Evolutionary conservation across 345 rosid species (phyloP).

Genomic region (Gossypium raimondii): DNA sequence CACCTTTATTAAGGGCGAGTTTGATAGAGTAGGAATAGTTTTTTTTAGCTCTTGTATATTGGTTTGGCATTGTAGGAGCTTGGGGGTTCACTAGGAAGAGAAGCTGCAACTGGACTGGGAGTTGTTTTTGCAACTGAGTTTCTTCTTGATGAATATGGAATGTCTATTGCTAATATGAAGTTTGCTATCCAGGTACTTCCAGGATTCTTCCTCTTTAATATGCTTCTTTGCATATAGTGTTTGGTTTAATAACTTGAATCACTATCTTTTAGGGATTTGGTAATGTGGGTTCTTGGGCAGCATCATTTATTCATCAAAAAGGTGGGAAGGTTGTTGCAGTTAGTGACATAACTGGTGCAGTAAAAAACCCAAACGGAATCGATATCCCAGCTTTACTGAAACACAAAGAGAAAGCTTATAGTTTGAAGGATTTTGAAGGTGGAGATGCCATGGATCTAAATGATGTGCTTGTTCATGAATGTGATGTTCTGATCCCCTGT

Average conservation of each 20-base stretch:
- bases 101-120: slow-evolving; percentile 48
- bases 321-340: slow-evolving; percentile 63
- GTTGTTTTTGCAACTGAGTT: slow-evolving; percentile 42
- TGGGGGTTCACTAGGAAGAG: slow-evolving; percentile 55
- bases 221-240: neutral
- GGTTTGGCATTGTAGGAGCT: slow-evolving; percentile 34
- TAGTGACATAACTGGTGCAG: slow-evolving; percentile 63
- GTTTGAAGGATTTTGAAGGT: slow-evolving; percentile 44
- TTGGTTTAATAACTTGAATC: neutral
- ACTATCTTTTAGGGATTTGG: slow-evolving; percentile 49
- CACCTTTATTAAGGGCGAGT: neutral
- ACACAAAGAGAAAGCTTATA: slow-evolving; percentile 42
- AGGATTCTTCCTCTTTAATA: neutral
- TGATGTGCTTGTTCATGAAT: slow-evolving; percentile 47
- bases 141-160: slow-evolving; percentile 36
- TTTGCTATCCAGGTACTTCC: slow-evolving; percentile 16
- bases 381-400: slow-evolving; percentile 37
- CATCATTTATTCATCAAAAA: slow-evolving; percentile 51
- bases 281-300: slow-evolving; percentile 71
- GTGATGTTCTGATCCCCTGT: slow-evolving; percentile 9
- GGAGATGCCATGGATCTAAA: slow-evolving; percentile 47
- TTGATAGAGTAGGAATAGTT: neutral
- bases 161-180: slow-evolving; percentile 18
- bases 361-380: slow-evolving; percentile 48
- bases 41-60: neutral